These are phyloP conservation scores for Phytophthora nicotianae DNA, from an alignment of 352 stramenopile genomes.

Conservation along the genomic window DNA sequence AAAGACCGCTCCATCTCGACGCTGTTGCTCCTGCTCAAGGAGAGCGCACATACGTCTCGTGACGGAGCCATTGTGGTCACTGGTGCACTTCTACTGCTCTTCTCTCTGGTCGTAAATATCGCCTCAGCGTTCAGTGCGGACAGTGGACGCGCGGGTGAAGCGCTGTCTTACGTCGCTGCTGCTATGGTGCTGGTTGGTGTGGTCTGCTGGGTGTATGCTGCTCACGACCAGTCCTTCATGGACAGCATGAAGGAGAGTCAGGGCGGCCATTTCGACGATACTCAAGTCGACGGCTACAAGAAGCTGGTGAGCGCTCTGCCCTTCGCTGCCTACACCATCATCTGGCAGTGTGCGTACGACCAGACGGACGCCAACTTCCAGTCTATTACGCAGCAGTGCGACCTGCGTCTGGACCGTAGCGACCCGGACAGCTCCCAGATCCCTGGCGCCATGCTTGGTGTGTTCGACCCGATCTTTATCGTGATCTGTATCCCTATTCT, in stretches of 20 bases:
- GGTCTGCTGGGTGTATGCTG: conserved; percentile 75
- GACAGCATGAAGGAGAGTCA: conserved; percentile 51
- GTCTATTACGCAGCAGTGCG: conserved; percentile 86
- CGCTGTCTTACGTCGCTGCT: conserved; percentile 56
- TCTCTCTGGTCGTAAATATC: conserved; percentile 54
- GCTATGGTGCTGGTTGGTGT: conserved; percentile 45
- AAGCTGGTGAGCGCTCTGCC: conserved; percentile 85
- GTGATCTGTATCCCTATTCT: conserved; percentile 69
- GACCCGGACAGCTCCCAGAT: conserved; percentile 57
- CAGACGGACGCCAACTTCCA: conserved; percentile 90
- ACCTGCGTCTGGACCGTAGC: conserved; percentile 54
- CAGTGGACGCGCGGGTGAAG: conserved; percentile 25
- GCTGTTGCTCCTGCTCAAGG: conserved; percentile 53
- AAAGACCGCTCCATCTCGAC: conserved; percentile 56
- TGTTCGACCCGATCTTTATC: conserved; percentile 79
- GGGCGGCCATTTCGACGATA: conserved; percentile 77
- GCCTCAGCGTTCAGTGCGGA: conserved; percentile 56
- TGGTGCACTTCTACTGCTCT: conserved; percentile 36
- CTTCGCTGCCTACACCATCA: conserved; percentile 90
- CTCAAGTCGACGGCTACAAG: conserved; percentile 69
- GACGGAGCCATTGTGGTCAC: conserved; percentile 39
- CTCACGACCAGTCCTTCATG: conserved; percentile 62
- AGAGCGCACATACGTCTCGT: conserved; percentile 23
- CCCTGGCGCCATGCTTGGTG: conserved; percentile 75
- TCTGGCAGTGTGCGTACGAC: conserved; percentile 89